These are phyloP conservation scores for Microbotryum scabiosae DNA, from an alignment of 1,284 basidiomycete species.

Conservation along the genomic window DNA sequence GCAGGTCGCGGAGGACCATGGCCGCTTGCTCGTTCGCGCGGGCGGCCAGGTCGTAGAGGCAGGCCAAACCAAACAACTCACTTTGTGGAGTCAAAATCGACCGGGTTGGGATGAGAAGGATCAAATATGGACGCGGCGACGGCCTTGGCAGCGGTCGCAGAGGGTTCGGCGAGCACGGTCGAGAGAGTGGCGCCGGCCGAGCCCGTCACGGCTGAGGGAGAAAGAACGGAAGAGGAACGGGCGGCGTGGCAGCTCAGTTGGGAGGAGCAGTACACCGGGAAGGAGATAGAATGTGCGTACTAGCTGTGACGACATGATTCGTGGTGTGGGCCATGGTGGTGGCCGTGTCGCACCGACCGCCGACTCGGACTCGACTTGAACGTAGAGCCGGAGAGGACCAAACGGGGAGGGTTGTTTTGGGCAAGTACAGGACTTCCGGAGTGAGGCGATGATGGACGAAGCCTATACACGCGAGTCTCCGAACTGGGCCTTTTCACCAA, in stretches of 20 bases:
- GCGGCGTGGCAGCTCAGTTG: neutral
- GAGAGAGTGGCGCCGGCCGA: conserved; percentile 8
- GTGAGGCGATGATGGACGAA: neutral
- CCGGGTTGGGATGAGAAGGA: conserved; percentile 13
- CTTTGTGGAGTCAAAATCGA: conserved; percentile 15
- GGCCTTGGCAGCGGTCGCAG: neutral
- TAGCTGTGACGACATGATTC: conserved; percentile 15
- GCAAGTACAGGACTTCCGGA: no score
- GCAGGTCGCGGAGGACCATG: neutral
- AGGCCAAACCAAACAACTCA: neutral
- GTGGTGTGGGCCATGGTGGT: neutral
- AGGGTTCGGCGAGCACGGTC: conserved; percentile 5
- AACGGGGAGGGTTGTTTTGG: no score
- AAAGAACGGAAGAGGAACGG: neutral
- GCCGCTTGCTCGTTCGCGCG: no score
- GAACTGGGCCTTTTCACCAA: no score
- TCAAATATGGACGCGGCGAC: conserved; percentile 26
- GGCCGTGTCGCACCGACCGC: neutral
- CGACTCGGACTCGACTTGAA: no score
- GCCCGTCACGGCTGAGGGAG: conserved; percentile 15
- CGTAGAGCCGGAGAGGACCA: neutral
- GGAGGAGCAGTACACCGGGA: neutral
- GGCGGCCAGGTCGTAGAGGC: neutral
- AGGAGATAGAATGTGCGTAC: conserved; percentile 1
- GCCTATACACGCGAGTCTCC: neutral